Evolutionary conservation across 2,329 filamentous ascomycete genomes (phyloP).

Genomic region (Fusarium sulawesiense): DNA sequence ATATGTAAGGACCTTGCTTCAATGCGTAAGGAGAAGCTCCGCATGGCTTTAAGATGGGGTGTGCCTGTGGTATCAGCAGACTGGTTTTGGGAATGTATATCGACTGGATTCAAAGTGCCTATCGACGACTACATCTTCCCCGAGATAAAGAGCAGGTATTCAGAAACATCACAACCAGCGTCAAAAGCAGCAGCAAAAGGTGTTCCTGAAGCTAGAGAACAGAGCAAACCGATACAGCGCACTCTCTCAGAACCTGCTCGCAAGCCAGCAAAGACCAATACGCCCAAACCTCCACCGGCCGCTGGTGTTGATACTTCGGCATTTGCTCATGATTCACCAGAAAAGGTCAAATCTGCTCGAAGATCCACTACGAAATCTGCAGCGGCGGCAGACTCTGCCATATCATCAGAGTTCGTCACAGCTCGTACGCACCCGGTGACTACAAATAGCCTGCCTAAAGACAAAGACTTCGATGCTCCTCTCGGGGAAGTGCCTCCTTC

Average conservation of each 20-base stretch:
- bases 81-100: slow-evolving; percentile 89
- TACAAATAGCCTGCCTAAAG: slow-evolving; percentile 40
- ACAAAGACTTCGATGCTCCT: slow-evolving; percentile 48
- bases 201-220: slow-evolving; percentile 1
- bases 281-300: slow-evolving; percentile 34
- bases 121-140: slow-evolving; percentile 61
- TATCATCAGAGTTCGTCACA: slow-evolving; percentile 56
- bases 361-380: slow-evolving; percentile 16
- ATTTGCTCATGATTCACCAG: slow-evolving; percentile 51
- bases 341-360: slow-evolving; percentile 33
- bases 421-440: slow-evolving; percentile 54
- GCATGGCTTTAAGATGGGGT: slow-evolving; percentile 77
- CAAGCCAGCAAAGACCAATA: slow-evolving; percentile 14
- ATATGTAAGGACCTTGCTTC: slow-evolving; percentile 72
- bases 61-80: slow-evolving; percentile 83
- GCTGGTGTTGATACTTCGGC: slow-evolving; percentile 55
- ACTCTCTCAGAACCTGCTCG: slow-evolving; percentile 36
- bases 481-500: slow-evolving; percentile 55
- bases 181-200: slow-evolving; percentile 17
- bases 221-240: slow-evolving; percentile 35
- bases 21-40: slow-evolving; percentile 79
- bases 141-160: slow-evolving; percentile 55
- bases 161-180: slow-evolving; percentile 7
- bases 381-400: slow-evolving; percentile 37
- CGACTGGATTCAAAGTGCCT: slow-evolving; percentile 62